Evolutionary conservation across 1,139 yeast species (phyloP), one percentile per base, ranked within the genome.

Genomic region (Diutina siamensis): DNA sequence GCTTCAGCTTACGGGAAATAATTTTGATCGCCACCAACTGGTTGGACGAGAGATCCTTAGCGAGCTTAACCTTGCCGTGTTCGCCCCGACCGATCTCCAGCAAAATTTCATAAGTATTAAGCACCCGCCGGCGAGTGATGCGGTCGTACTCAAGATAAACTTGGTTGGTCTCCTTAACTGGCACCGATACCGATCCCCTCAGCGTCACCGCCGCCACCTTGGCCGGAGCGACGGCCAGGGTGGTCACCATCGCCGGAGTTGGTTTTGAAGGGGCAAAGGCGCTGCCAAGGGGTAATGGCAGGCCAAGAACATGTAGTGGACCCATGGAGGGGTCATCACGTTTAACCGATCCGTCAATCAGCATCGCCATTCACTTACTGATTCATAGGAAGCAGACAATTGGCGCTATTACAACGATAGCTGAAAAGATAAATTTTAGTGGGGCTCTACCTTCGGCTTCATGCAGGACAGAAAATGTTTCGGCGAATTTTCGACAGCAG

Each of bases 61-160:
- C 98, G 21, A 94, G 71, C 61, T 92, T 94, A 41, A 94, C 99
- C 61, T 88, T 89, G 17, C 99, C 98, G 62, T 92, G 98, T 61
- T 92, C 97, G 12, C 99, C 99, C 45, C 86, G 74, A 3, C 99
- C 99, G 35, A 94, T 71, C 62, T 92, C 97, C 41, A 74, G 70
- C 35, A 89, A 66, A 36, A 94, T 85, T 61, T 92, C 98, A 59
- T 92, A 94, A 0, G 95, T 82, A 63, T 94, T 94, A 50, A 94
- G 71, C 27, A 84, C 80, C 59, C 89, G 85, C 45, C 95, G 76
- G 50, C 84, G 82, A 2, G 86, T 81, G 3, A 84, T 75, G 0
- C 97, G 97, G 60, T 92, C 96, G 60, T 85, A 88, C 53, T 88
- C 95, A 45, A 92, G 73, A 44, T 75, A 78, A 5, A 94, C 88